These are phyloP conservation scores for Metschnikowia anglica DNA, from an alignment of 805 yeast species.

Conservation along the genomic window DNA sequence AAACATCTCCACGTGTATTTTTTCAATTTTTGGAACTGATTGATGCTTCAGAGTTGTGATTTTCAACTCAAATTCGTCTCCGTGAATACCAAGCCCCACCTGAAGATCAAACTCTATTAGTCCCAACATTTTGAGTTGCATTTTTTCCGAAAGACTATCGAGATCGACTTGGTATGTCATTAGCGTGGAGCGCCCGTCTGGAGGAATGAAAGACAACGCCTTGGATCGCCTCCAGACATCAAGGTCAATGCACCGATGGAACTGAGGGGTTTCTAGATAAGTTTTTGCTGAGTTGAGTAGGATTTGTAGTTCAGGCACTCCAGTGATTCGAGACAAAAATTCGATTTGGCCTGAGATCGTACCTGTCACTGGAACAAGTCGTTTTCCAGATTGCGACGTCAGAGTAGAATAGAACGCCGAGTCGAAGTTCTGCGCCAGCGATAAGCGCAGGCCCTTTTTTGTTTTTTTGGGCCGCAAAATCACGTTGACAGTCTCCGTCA, in stretches of 20 bases:
- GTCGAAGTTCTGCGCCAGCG: slow-evolving; percentile 21
- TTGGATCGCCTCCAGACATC: slow-evolving; percentile 54
- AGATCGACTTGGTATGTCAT: slow-evolving; percentile 65
- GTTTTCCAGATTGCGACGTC: slow-evolving; percentile 16
- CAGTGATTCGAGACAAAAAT: slow-evolving; percentile 70
- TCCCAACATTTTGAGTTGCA: slow-evolving; percentile 39
- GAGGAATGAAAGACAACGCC: slow-evolving; percentile 71
- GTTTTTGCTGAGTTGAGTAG: slow-evolving; percentile 47
- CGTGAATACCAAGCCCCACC: slow-evolving; percentile 50
- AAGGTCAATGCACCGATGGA: slow-evolving; percentile 68
- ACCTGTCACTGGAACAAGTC: slow-evolving; percentile 47
- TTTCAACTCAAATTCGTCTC: slow-evolving; percentile 63
- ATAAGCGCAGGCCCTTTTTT: slow-evolving; percentile 12
- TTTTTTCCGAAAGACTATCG: slow-evolving; percentile 24
- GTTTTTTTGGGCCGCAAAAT: slow-evolving; percentile 35
- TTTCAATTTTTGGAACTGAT: slow-evolving; percentile 35
- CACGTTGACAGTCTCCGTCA: slow-evolving; percentile 63
- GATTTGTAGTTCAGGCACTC: slow-evolving; percentile 70
- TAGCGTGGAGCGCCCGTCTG: slow-evolving; percentile 73
- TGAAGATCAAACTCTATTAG: slow-evolving; percentile 54
- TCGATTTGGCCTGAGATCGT: slow-evolving; percentile 61
- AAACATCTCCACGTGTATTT: slow-evolving; percentile 29
- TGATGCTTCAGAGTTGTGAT: slow-evolving; percentile 41
- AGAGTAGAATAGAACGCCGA: slow-evolving; percentile 26
- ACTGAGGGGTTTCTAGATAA: slow-evolving; percentile 55